Conservation (phyloP, 2,329 filamentous ascomycete genomes). For the Sclerotinia borealis region DNA sequence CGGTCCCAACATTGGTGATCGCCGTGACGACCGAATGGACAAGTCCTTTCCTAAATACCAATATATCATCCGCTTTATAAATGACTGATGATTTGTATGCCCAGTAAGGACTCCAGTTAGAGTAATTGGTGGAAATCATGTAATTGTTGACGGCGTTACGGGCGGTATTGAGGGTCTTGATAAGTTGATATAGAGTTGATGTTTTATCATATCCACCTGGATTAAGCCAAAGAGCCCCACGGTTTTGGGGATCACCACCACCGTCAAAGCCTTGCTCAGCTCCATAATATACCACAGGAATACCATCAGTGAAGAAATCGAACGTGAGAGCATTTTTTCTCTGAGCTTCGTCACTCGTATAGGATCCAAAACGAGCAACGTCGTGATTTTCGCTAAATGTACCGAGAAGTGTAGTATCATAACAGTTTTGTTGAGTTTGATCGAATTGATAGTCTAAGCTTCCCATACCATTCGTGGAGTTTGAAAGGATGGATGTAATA, state of each 20-base stretch:
- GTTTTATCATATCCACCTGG: slow-evolving; percentile 34
- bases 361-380: slow-evolving; percentile 34
- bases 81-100: slow-evolving; percentile 16
- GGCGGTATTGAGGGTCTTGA: slow-evolving; percentile 39
- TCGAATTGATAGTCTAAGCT: slow-evolving; percentile 30
- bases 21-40: slow-evolving; percentile 13
- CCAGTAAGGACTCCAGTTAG: slow-evolving; percentile 18
- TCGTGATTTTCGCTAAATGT: slow-evolving; percentile 42
- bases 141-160: slow-evolving; percentile 30
- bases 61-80: slow-evolving; percentile 8
- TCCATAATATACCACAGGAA: slow-evolving; percentile 47
- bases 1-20: slow-evolving; percentile 15
- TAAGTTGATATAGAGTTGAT: slow-evolving; percentile 35
- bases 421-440: slow-evolving; percentile 28
- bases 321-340: slow-evolving; percentile 44
- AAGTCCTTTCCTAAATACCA: slow-evolving; percentile 19
- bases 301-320: slow-evolving; percentile 43
- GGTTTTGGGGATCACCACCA: slow-evolving; percentile 35
- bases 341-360: slow-evolving; percentile 16
- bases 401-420: slow-evolving; percentile 34
- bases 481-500: slow-evolving; percentile 34
- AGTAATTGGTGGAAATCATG: slow-evolving; percentile 11
- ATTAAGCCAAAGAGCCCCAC: slow-evolving; percentile 40
- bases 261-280: slow-evolving; percentile 45
- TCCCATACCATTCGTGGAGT: slow-evolving; percentile 28